These are phyloP conservation scores for Boehmeria nivea DNA, from an alignment of 306 rosid species.

Conservation along the genomic window DNA sequence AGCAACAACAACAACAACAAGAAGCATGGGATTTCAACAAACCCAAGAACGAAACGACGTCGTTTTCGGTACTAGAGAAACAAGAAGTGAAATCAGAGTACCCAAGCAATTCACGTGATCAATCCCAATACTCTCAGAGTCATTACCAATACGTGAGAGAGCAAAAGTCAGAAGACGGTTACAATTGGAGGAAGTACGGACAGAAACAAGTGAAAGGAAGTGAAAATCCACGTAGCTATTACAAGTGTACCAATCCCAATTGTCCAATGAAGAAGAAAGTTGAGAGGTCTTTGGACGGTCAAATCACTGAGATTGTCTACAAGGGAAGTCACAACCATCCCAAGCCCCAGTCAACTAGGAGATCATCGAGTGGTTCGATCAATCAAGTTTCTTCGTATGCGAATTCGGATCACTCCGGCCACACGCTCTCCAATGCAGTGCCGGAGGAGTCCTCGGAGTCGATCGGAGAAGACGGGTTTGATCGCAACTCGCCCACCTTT, in stretches of 20 bases:
- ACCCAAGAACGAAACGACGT: conserved; percentile 10
- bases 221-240: conserved; percentile 88
- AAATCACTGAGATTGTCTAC: conserved; percentile 84
- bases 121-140: conserved; percentile 25
- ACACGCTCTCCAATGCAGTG: conserved; percentile 35
- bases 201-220: conserved; percentile 95
- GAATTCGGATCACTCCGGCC: conserved; percentile 48
- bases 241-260: conserved; percentile 64
- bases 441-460: conserved; percentile 78
- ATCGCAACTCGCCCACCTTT: conserved; percentile 59
- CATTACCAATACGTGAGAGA: conserved; percentile 34
- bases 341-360: conserved; percentile 67
- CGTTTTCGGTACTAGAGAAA: conserved; percentile 35
- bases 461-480: conserved; percentile 63
- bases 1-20: conserved; percentile 34
- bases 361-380: conserved; percentile 38
- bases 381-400: conserved; percentile 44
- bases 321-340: conserved; percentile 85
- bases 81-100: conserved; percentile 41
- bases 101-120: conserved; percentile 21
- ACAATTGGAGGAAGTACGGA: conserved; percentile 92
- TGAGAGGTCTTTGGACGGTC: conserved; percentile 68
- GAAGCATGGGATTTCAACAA: conserved; percentile 48
- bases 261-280: conserved; percentile 90
- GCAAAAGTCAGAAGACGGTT: conserved; percentile 78